Conservation (phyloP, 495 filamentous ascomycete genomes). For the Pseudoneurospora amorphoporcata region DNA sequence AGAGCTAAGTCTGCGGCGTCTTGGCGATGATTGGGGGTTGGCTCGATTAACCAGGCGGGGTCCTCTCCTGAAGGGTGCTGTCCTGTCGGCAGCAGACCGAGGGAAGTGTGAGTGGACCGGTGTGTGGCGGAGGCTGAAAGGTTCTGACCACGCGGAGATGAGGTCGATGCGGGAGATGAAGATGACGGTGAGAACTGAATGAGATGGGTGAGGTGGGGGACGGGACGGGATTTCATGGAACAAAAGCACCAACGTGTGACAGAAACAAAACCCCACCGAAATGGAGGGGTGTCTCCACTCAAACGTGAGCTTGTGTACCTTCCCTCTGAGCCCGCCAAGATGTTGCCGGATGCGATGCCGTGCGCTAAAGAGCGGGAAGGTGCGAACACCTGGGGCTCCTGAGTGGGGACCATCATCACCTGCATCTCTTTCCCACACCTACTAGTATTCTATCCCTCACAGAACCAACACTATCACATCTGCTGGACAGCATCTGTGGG, state of each 20-base stretch:
- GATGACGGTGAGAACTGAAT: not conserved
- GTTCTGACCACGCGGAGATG: not conserved
- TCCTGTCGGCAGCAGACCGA: not conserved
- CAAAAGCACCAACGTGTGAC: not conserved
- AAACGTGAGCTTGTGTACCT: not conserved
- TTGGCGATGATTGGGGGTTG: not conserved
- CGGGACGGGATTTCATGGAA: not conserved
- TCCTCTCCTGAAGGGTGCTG: not conserved
- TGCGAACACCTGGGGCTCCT: constrained; percentile 6
- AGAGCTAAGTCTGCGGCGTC: not conserved
- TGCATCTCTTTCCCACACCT: not conserved
- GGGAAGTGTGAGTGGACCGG: not conserved
- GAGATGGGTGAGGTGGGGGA: not conserved
- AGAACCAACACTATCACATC: not conserved
- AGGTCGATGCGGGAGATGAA: not conserved
- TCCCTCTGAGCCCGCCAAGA: not conserved
- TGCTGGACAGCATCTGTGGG: not conserved
- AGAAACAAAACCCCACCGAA: not conserved
- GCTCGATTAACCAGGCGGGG: not conserved
- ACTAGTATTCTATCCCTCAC: not conserved
- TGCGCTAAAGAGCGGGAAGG: constrained; percentile 14
- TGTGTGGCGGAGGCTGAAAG: not conserved
- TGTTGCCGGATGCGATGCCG: not conserved
- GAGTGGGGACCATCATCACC: not conserved
- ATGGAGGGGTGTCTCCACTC: not conserved